Evolutionary conservation across 2,329 filamentous ascomycete species (phyloP), one percentile per base, ranked within the genome.

Genomic region (Penicillium verrucosum): DNA sequence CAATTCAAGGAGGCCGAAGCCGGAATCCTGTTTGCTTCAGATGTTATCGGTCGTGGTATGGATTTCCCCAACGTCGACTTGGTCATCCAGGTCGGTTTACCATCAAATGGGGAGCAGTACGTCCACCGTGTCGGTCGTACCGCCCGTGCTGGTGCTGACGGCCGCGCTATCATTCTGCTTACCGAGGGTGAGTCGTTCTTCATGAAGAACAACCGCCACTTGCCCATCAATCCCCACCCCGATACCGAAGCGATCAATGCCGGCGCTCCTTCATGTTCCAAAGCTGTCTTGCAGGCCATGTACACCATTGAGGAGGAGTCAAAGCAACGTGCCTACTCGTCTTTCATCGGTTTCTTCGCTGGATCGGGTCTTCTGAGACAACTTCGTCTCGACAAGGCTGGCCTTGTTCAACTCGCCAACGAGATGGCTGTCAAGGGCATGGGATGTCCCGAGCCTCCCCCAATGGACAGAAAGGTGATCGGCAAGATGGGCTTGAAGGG

Each of bases 101-200:
- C 81, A 0, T 76, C 77, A 2, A 78, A 75, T 46, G 74, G 73
- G 16, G 81, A 83, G 52, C 80, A 82, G 59, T 76, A 76, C 57
- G 68, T 76, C 87, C 54, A 71, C 57, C 68, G 69, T 42, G 69
- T 71, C 38, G 88, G 88, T 44, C 86, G 89, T 63, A 92, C 89
- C 5, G 89, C 82, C 4, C 83, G 85, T 37, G 83, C 83, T 6
- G 73, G 71, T 42, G 78, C 76, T 27, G 77, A 81, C 47, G 81
- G 81, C 11, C 78, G 81, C 38, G 81, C 81, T 12, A 74, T 84
- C 54, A 79, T 83, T 51, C 63, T 84, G 16, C 74, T 85, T 42
- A 82, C 79, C 10, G 64, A 81, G 59, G 73, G 74, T 51, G 82
- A 84, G 61, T 74, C 75, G 7, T 84, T 80, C 71, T 83, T 83